Percentiles rank a stretch among this genome's conserved stretches.
phyloP scores from a whole-genome alignment of 2,329 filamentous ascomycete genomes.

The Colletotrichum sp. region DNA sequence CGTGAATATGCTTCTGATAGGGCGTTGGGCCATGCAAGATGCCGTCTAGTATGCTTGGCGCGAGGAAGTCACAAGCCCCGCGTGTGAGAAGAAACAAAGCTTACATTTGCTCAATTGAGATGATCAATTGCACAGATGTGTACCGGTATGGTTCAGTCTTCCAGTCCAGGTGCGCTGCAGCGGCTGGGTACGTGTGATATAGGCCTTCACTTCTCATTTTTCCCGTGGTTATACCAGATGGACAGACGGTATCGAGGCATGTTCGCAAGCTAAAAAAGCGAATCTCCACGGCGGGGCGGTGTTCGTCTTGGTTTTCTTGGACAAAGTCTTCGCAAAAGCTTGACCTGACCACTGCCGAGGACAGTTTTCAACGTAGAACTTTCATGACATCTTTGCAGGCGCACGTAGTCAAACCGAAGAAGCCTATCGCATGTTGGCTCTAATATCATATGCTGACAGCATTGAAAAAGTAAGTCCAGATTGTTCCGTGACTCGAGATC shows the following conservation, averaged over 20 bases:
- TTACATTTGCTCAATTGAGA: neutral
- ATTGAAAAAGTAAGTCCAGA: neutral
- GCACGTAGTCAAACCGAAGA: neutral
- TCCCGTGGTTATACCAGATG: accelerated
- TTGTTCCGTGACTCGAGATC: neutral
- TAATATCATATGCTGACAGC: neutral
- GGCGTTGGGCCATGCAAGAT: neutral
- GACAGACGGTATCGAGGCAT: neutral
- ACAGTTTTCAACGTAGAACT: accelerated
- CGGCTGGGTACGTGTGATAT: neutral
- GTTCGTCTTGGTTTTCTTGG: conserved; percentile 7
- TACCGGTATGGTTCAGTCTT: accelerated
- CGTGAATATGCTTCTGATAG: neutral
- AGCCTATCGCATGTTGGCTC: accelerated
- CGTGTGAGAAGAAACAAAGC: neutral
- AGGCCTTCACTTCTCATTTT: neutral
- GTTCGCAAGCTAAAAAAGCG: neutral
- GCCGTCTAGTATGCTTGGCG: neutral
- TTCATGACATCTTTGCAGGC: accelerated
- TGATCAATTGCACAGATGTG: accelerated
- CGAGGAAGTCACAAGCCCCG: neutral
- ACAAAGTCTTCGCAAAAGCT: conserved; percentile 19
- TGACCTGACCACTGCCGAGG: neutral
- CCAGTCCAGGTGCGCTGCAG: accelerated
- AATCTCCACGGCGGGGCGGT: neutral